Percentiles rank a stretch among this genome's conserved stretches.
Evolutionary conservation across 2,329 filamentous ascomycete species (phyloP).

Genomic region (Paraconiothyrium sp.): DNA sequence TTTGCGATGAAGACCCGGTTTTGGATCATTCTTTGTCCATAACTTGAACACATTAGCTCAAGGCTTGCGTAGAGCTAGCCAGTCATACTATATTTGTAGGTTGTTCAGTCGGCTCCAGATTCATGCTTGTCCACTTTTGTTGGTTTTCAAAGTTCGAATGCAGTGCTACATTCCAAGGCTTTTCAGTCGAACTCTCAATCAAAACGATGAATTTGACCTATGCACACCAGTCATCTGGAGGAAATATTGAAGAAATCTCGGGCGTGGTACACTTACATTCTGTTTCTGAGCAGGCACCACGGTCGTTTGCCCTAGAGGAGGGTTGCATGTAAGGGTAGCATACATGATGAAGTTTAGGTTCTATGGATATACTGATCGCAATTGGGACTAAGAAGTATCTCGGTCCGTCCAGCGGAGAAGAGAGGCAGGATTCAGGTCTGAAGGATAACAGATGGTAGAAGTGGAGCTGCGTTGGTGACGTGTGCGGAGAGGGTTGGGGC

Average conservation of each 20-base stretch:
- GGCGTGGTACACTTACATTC: constrained; percentile 36
- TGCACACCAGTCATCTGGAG: background rate
- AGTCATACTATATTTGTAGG: constrained; percentile 35
- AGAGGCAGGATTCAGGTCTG: background rate
- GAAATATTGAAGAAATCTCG: background rate
- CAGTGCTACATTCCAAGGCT: constrained; percentile 75
- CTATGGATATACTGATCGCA: constrained; percentile 8
- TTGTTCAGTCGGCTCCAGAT: constrained; percentile 58
- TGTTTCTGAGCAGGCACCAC: constrained; percentile 58
- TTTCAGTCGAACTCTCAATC: constrained; percentile 70
- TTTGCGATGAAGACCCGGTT: constrained; percentile 43
- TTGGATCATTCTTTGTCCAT: constrained; percentile 25
- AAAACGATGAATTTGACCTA: constrained; percentile 72
- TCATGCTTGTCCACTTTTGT: constrained; percentile 68
- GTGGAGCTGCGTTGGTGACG: constrained; percentile 12
- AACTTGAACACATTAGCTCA: constrained; percentile 32
- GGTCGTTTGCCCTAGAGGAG: constrained; percentile 80
- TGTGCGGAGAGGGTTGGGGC: constrained; percentile 16
- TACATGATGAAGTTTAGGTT: constrained; percentile 50
- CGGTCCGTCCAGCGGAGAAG: constrained; percentile 5
- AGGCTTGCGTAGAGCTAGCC: background rate
- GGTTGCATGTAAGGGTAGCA: constrained; percentile 69
- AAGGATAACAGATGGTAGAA: background rate
- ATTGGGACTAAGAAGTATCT: constrained; percentile 1
- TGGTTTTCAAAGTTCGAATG: constrained; percentile 73